These are phyloP conservation scores for Aspergillus sp. DNA, from an alignment of 2,329 filamentous ascomycete genomes.

Conservation along the genomic window DNA sequence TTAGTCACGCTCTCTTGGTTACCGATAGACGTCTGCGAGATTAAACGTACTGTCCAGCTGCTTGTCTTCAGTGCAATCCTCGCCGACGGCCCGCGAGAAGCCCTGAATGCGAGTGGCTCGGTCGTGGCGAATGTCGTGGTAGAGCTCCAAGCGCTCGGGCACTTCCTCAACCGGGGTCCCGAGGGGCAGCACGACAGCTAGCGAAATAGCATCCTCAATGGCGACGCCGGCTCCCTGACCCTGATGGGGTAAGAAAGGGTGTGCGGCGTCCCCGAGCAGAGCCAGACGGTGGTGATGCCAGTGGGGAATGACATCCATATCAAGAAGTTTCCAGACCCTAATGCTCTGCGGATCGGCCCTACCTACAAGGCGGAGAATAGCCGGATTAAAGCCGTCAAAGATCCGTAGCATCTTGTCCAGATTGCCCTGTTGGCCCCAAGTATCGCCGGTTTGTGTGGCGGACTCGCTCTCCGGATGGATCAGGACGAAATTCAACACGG, in stretches of 20 bases:
- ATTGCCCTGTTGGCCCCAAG: slow-evolving; percentile 16
- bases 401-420: slow-evolving; percentile 17
- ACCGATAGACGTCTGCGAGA: too few relatives aligned
- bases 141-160: slow-evolving; percentile 48
- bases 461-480: slow-evolving; percentile 38
- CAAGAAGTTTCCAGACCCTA: slow-evolving; percentile 51
- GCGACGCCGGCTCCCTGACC: slow-evolving; percentile 55
- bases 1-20: too few relatives aligned
- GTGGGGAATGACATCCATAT: slow-evolving; percentile 50
- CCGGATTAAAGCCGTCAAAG: slow-evolving; percentile 34
- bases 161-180: slow-evolving; percentile 41
- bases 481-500: slow-evolving; percentile 43
- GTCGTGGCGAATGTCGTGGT: slow-evolving; percentile 49
- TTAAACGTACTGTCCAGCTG: too few relatives aligned
- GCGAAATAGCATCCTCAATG: slow-evolving; percentile 56
- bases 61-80: too few relatives aligned
- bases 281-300: slow-evolving; percentile 49
- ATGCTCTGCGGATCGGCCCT: slow-evolving; percentile 39
- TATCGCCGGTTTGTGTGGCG: slow-evolving; percentile 34
- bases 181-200: slow-evolving; percentile 47
- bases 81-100: too few relatives aligned
- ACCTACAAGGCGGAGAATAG: slow-evolving; percentile 23
- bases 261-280: slow-evolving; percentile 57
- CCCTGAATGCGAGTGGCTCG: slow-evolving; percentile 51
- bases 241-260: slow-evolving; percentile 58